phyloP scores from a whole-genome alignment of 2,329 filamentous ascomycete genomes.

The Colletotrichum tropicale region DNA sequence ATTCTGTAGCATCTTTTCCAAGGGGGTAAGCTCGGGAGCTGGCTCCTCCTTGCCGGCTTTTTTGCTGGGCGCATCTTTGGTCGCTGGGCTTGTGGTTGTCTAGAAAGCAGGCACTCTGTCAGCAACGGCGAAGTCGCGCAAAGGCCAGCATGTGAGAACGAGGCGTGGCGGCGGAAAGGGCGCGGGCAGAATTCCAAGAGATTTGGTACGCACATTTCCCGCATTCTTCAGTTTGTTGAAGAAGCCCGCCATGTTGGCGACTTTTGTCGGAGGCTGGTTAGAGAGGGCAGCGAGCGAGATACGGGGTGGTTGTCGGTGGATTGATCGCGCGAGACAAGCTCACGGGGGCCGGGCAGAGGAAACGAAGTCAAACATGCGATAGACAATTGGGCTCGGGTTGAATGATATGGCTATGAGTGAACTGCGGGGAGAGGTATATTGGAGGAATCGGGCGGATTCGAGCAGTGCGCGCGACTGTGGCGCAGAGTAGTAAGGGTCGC shows the following conservation, averaged over 20 bases:
- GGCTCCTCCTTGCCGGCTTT: slow-evolving; percentile 66
- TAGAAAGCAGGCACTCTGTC: slow-evolving; percentile 33
- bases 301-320: slow-evolving; percentile 10
- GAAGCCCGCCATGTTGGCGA: slow-evolving; percentile 57
- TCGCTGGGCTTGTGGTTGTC: slow-evolving; percentile 45
- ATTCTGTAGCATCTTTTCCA: slow-evolving; percentile 79
- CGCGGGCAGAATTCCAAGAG: background rate
- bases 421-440: background rate
- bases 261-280: slow-evolving; percentile 3
- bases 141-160: background rate
- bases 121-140: slow-evolving; percentile 21
- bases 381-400: slow-evolving; percentile 4
- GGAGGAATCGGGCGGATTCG: background rate
- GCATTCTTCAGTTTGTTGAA: slow-evolving; percentile 64
- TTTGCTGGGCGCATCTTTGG: slow-evolving; percentile 52
- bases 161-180: background rate
- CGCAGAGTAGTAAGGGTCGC: slow-evolving; percentile 13
- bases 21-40: slow-evolving; percentile 63
- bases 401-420: background rate
- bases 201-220: slow-evolving; percentile 52
- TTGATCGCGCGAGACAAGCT: slow-evolving; percentile 39
- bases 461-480: slow-evolving; percentile 9
- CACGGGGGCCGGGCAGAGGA: slow-evolving; percentile 22
- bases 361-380: slow-evolving; percentile 8
- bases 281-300: background rate